Percentiles rank a stretch among this genome's conserved stretches.
Evolutionary conservation across 2,329 filamentous ascomycete genomes (phyloP).

Genomic region (Fusarium zealandicum): DNA sequence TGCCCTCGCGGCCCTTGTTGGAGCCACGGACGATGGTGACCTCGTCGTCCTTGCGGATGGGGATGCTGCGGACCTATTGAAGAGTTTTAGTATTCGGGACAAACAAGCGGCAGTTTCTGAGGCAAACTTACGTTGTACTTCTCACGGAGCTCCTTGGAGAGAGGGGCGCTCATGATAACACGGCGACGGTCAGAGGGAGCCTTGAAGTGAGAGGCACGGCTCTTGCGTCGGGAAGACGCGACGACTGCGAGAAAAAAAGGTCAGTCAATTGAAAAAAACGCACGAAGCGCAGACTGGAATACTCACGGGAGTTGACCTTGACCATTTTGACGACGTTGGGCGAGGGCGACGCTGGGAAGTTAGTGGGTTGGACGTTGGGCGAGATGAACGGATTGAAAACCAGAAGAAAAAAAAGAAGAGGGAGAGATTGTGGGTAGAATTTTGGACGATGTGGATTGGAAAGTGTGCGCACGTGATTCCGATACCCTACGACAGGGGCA

Average conservation of each 20-base stretch:
- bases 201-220: constrained; percentile 97
- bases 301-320: constrained; percentile 71
- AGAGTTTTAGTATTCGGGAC: constrained; percentile 20
- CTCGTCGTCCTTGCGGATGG: constrained; percentile 97
- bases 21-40: constrained; percentile 89
- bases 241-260: constrained; percentile 55
- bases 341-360: constrained; percentile 36
- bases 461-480: constrained; percentile 45
- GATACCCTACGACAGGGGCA: background rate
- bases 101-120: background rate
- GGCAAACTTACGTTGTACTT: constrained; percentile 88
- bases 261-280: constrained; percentile 8
- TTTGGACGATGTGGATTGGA: constrained; percentile 35
- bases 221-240: constrained; percentile 91
- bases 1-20: constrained; percentile 98
- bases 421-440: constrained; percentile 41
- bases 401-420: constrained; percentile 12
- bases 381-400: constrained; percentile 35
- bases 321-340: constrained; percentile 64
- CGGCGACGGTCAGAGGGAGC: constrained; percentile 94
- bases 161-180: constrained; percentile 94
- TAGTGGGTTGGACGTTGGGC: constrained; percentile 46
- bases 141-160: constrained; percentile 96
- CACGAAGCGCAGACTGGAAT: background rate
- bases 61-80: constrained; percentile 85